Evolutionary conservation across 352 stramenopile species (phyloP).

Genomic region (Pythium brachiatum): DNA sequence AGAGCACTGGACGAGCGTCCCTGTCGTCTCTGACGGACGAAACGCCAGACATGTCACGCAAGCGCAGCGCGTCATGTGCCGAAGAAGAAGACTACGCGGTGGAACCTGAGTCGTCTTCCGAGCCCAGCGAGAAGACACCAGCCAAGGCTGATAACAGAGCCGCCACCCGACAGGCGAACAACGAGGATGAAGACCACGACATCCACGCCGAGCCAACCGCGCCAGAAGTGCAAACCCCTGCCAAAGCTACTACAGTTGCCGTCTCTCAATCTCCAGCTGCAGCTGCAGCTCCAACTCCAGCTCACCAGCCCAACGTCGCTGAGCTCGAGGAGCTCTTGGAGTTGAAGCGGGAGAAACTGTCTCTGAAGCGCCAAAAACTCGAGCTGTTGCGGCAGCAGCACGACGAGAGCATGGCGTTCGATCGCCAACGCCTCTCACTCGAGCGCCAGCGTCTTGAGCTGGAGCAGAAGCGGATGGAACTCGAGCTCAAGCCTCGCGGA

Average conservation of each 20-base stretch:
- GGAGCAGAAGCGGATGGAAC: slow-evolving; percentile 20
- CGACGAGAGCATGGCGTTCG: slow-evolving; percentile 34
- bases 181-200: slow-evolving; percentile 3
- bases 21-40: slow-evolving; percentile 16
- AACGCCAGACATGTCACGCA: slow-evolving; percentile 5
- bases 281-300: slow-evolving; percentile 12
- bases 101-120: slow-evolving; percentile 6
- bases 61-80: slow-evolving; percentile 4
- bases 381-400: slow-evolving; percentile 35
- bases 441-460: slow-evolving; percentile 26
- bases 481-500: slow-evolving; percentile 15
- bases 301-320: slow-evolving; percentile 3
- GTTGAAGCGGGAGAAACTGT: slow-evolving; percentile 39
- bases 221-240: not conserved
- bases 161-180: not conserved
- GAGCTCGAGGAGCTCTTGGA: slow-evolving; percentile 27
- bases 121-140: not conserved
- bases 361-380: slow-evolving; percentile 42
- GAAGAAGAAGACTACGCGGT: not conserved
- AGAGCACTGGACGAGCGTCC: slow-evolving; percentile 13
- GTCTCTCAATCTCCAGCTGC: not conserved
- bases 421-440: slow-evolving; percentile 27
- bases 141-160: not conserved
- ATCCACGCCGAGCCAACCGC: not conserved
- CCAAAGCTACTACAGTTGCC: not conserved